These are phyloP conservation scores for Termitomyces sp. DNA, from an alignment of 768 basidiomycete species.

Conservation along the genomic window DNA sequence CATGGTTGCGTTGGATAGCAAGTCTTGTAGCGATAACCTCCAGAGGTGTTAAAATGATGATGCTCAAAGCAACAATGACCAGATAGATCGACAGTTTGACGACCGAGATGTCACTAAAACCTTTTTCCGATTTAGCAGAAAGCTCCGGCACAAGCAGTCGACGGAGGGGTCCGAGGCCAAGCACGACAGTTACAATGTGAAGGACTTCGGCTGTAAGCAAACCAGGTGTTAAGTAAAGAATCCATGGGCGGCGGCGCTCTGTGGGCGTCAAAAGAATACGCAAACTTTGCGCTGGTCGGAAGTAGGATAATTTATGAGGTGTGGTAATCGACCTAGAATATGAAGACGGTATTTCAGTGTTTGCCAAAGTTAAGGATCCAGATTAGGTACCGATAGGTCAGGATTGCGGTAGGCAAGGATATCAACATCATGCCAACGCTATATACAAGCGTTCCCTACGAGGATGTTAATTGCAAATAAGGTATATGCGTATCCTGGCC, in stretches of 20 bases:
- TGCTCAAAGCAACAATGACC: constrained; percentile 53
- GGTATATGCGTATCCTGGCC: background rate
- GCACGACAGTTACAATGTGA: constrained; percentile 46
- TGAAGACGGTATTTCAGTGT: constrained; percentile 7
- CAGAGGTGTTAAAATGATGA: constrained; percentile 64
- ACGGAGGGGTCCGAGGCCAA: constrained; percentile 46
- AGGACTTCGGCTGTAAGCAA: constrained; percentile 59
- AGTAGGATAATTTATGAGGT: constrained; percentile 71
- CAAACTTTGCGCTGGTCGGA: constrained; percentile 54
- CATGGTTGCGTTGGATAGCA: constrained; percentile 83
- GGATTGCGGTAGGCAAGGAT: constrained; percentile 63
- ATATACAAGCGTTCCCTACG: constrained; percentile 58
- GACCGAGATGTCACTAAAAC: constrained; percentile 42
- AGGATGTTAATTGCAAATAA: constrained; percentile 2
- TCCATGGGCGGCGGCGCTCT: constrained; percentile 77
- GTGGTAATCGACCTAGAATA: constrained; percentile 73
- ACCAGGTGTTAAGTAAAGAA: constrained; percentile 77
- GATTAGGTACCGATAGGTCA: constrained; percentile 68
- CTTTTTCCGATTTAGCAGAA: constrained; percentile 27
- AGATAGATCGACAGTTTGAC: constrained; percentile 57
- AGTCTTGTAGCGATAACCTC: constrained; percentile 80
- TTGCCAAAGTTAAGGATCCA: background rate
- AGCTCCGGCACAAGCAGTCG: constrained; percentile 45
- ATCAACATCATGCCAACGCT: constrained; percentile 65
- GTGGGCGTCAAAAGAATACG: constrained; percentile 78